A percentile compares a stretch with the other conserved stretches of the same genome.
Evolutionary conservation across 768 basidiomycete species (phyloP).

Genomic region (Suillus clintonianus): DNA sequence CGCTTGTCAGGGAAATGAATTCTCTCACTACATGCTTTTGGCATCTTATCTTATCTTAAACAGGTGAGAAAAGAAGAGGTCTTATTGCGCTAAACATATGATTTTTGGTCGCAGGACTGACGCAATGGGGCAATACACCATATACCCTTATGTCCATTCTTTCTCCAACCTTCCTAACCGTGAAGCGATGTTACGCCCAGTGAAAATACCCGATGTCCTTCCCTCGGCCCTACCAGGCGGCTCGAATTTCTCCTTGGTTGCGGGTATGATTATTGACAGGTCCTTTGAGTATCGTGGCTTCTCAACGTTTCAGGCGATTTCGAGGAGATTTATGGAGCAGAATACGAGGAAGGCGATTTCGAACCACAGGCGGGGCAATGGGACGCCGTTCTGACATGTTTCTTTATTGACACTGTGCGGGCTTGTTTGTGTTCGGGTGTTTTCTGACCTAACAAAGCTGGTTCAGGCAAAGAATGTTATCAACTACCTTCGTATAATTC

Average conservation of each 20-base stretch:
- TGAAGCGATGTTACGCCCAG: slow-evolving; percentile 60
- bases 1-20: slow-evolving; percentile 91
- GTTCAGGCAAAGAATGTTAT: slow-evolving; percentile 86
- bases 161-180: slow-evolving; percentile 79
- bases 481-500: slow-evolving; percentile 86
- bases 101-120: slow-evolving; percentile 49
- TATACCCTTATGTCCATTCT: slow-evolving; percentile 90
- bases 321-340: slow-evolving; percentile 81
- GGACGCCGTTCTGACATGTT: slow-evolving; percentile 92
- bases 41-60: slow-evolving; percentile 89
- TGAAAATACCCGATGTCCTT: slow-evolving; percentile 81
- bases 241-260: slow-evolving; percentile 80
- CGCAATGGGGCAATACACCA: slow-evolving; percentile 64
- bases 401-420: slow-evolving; percentile 93
- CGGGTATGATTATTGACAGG: slow-evolving; percentile 50
- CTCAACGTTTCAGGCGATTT: slow-evolving; percentile 68
- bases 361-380: slow-evolving; percentile 78
- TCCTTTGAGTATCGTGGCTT: neutral
- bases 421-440: neutral
- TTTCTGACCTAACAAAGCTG: neutral
- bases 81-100: neutral
- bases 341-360: slow-evolving; percentile 45
- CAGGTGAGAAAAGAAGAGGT: slow-evolving; percentile 47
- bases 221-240: slow-evolving; percentile 69
- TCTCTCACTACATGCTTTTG: slow-evolving; percentile 93